Evolutionary conservation across 768 basidiomycete species (phyloP).

Genomic region (Neoboletus subvelutipes): DNA sequence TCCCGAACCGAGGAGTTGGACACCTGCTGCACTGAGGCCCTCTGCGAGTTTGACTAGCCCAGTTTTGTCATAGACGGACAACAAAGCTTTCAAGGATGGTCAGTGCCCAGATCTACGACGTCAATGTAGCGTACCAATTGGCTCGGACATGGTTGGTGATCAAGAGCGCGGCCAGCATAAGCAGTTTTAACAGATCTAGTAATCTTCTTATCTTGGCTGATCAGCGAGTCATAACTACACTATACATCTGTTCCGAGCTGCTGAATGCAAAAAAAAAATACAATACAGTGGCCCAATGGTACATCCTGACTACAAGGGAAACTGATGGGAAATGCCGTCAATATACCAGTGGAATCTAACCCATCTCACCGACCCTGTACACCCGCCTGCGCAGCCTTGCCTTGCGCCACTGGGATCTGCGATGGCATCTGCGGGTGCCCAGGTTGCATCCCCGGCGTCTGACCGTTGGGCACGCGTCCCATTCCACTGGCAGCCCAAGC

Average conservation of each 20-base stretch:
- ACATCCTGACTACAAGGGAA: conserved; percentile 7
- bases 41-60: conserved; percentile 85
- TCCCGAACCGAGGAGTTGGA: conserved; percentile 90
- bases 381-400: conserved; percentile 34
- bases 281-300: conserved; percentile 14
- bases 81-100: conserved; percentile 55
- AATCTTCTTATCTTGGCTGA: conserved; percentile 17
- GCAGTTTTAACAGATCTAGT: conserved; percentile 1
- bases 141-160: conserved; percentile 25
- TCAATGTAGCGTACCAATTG: conserved; percentile 25
- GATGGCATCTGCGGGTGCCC: conserved; percentile 31
- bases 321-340: conserved; percentile 3
- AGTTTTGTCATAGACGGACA: conserved; percentile 97
- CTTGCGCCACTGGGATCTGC: conserved; percentile 32
- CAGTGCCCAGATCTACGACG: background rate
- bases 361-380: conserved; percentile 34
- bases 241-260: background rate
- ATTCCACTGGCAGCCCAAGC: conserved; percentile 22
- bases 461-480: conserved; percentile 27
- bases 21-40: conserved; percentile 77
- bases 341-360: background rate
- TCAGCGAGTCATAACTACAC: conserved; percentile 15
- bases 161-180: conserved; percentile 2
- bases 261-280: conserved; percentile 3
- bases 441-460: conserved; percentile 30